These are phyloP conservation scores for Xylaria sp. DNA, from an alignment of 2,329 filamentous ascomycete species.

Conservation along the genomic window DNA sequence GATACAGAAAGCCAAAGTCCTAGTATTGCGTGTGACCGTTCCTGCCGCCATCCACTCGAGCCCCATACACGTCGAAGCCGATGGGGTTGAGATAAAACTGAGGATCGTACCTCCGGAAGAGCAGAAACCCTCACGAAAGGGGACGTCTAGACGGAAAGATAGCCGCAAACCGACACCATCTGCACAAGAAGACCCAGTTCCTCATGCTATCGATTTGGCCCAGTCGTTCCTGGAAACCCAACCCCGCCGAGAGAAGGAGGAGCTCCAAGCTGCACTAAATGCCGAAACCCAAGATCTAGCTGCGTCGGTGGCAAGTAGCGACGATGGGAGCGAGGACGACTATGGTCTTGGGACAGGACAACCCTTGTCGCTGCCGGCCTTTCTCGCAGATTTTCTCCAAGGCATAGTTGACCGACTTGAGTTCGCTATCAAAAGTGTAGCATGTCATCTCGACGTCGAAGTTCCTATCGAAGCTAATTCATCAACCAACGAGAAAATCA, in stretches of 20 bases:
- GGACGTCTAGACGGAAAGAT: constrained; percentile 41
- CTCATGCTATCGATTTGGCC: constrained; percentile 77
- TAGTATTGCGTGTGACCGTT: constrained; percentile 81
- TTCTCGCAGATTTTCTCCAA: constrained; percentile 77
- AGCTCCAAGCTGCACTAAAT: constrained; percentile 74
- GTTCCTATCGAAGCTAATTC: constrained; percentile 61
- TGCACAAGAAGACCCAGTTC: constrained; percentile 59
- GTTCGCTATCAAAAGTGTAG: constrained; percentile 71
- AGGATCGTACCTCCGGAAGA: constrained; percentile 60
- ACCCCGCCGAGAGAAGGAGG: constrained; percentile 70
- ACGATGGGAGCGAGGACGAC: constrained; percentile 72
- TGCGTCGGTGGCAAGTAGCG: constrained; percentile 68
- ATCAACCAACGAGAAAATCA: constrained; percentile 64
- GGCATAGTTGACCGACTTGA: constrained; percentile 78
- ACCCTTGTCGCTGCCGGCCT: constrained; percentile 73
- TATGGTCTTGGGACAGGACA: constrained; percentile 74
- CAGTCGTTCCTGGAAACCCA: constrained; percentile 82
- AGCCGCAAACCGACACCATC: constrained; percentile 38
- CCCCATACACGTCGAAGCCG: constrained; percentile 82
- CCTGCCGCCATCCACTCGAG: constrained; percentile 89
- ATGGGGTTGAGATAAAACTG: constrained; percentile 79
- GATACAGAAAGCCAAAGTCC: constrained; percentile 78
- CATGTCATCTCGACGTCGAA: constrained; percentile 72
- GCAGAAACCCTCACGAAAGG: constrained; percentile 46
- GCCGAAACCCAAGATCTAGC: constrained; percentile 71